Evolutionary conservation across 169 alveolate genomes (phyloP).

Genomic region (Pseudocohnilembus persalinus): DNA sequence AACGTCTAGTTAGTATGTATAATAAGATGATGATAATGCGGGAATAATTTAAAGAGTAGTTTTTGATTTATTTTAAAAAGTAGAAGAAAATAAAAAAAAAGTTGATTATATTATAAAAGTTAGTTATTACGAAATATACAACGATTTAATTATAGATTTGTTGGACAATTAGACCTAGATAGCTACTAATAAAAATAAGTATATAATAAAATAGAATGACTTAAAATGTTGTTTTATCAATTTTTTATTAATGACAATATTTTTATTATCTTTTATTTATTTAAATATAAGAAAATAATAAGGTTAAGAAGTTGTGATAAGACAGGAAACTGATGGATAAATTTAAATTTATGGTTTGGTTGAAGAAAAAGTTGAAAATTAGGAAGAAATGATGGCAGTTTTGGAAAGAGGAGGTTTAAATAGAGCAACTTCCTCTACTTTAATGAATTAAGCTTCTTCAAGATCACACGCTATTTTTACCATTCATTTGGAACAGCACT

Average conservation of each 20-base stretch:
- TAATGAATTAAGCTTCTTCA: conserved; percentile 86
- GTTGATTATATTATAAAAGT: conserved; percentile 62
- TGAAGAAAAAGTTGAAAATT: conserved; percentile 66
- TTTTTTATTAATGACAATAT: too few species aligned
- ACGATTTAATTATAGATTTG: conserved; percentile 77
- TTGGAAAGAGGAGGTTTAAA: conserved; percentile 76
- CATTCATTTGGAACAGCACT: conserved; percentile 78
- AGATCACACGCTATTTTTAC: conserved; percentile 94
- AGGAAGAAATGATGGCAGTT: conserved; percentile 57
- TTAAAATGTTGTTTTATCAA: too few species aligned
- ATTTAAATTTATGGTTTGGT: conserved; percentile 62
- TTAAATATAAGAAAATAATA: too few species aligned
- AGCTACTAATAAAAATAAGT: conserved; percentile 31
- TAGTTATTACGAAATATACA: conserved; percentile 75
- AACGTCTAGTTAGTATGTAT: conserved; percentile 42
- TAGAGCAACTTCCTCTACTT: conserved; percentile 78
- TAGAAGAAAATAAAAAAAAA: conserved; percentile 57
- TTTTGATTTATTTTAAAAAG: conserved; percentile 58
- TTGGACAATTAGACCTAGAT: conserved; percentile 37
- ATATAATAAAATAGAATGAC: too few species aligned
- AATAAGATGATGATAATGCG: conserved; percentile 46
- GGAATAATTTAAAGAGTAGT: conserved; percentile 85
- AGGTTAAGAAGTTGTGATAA: conserved; percentile 46
- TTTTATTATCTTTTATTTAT: too few species aligned
- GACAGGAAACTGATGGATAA: conserved; percentile 63